Conservation (phyloP, 192 early-diverging fungal genomes). For the Tieghemiomyces parasiticus region DNA sequence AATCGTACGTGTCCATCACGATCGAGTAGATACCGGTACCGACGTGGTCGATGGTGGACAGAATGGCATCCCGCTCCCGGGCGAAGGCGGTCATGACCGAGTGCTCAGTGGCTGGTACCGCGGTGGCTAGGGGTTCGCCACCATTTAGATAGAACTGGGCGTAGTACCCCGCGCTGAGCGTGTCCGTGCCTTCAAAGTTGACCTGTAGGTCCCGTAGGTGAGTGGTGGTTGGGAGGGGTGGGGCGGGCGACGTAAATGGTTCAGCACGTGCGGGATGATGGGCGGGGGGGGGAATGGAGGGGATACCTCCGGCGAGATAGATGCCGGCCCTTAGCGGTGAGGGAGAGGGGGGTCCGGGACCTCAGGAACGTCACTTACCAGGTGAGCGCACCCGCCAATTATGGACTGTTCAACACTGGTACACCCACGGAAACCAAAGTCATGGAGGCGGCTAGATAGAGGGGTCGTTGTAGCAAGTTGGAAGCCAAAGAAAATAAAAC, state of each 20-base stretch:
- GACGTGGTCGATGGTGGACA: constrained; percentile 42
- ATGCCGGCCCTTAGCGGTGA: too few relatives aligned
- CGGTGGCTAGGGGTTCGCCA: constrained; percentile 53
- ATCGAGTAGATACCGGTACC: constrained; percentile 64
- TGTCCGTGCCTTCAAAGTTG: constrained; percentile 71
- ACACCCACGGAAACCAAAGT: constrained; percentile 88
- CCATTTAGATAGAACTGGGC: constrained; percentile 61
- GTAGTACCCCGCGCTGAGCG: constrained; percentile 61
- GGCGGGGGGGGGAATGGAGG: too few relatives aligned
- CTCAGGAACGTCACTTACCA: constrained; percentile 43
- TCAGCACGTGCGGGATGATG: too few relatives aligned
- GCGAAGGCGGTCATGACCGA: constrained; percentile 70
- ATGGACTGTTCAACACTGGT: constrained; percentile 75
- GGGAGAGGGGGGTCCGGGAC: too few relatives aligned
- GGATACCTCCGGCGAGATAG: too few relatives aligned
- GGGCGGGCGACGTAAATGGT: too few relatives aligned
- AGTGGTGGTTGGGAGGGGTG: too few relatives aligned
- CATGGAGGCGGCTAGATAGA: constrained; percentile 47
- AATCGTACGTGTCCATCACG: constrained; percentile 89
- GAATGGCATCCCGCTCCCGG: constrained; percentile 58
- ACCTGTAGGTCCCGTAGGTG: too few relatives aligned
- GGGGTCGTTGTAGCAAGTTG: background rate
- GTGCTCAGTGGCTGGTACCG: constrained; percentile 82
- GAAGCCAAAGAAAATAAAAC: constrained; percentile 12
- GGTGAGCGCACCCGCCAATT: constrained; percentile 69